Percentiles rank a stretch among this genome's conserved stretches.
Evolutionary conservation across 768 basidiomycete genomes (phyloP).

Genomic region (Podaxis sp.): DNA sequence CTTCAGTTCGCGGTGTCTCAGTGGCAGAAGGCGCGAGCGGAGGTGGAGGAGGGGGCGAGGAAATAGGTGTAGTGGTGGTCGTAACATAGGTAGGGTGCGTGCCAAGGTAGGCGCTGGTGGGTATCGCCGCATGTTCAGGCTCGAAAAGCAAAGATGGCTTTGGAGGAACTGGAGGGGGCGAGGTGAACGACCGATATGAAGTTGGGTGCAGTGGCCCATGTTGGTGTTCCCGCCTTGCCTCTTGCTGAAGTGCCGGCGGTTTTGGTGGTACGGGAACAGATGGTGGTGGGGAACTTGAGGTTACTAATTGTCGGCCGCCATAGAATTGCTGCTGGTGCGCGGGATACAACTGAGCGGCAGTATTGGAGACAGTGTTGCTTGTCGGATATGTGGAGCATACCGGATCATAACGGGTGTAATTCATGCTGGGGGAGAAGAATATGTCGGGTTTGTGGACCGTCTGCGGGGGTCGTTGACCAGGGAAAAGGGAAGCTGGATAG

Average conservation of each 20-base stretch:
- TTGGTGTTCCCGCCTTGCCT: neutral
- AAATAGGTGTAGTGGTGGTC: conserved; percentile 6
- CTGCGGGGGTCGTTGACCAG: conserved; percentile 23
- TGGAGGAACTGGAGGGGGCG: conserved; percentile 18
- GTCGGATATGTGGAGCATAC: conserved; percentile 10
- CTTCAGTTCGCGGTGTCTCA: neutral
- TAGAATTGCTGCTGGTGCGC: conserved; percentile 27
- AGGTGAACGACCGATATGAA: conserved; percentile 5
- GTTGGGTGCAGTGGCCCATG: conserved; percentile 3
- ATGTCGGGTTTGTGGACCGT: conserved; percentile 28
- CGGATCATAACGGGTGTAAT: neutral
- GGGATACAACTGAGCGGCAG: conserved; percentile 28
- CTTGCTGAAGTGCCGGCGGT: conserved; percentile 10
- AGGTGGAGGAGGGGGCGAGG: conserved; percentile 15
- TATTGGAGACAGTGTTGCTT: conserved; percentile 11
- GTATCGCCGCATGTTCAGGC: conserved; percentile 3
- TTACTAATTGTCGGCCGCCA: conserved; percentile 20
- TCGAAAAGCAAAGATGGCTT: conserved; percentile 10
- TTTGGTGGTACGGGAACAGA: conserved; percentile 1
- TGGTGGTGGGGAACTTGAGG: conserved; percentile 15
- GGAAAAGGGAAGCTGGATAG: conserved; percentile 22
- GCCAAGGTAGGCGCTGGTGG: conserved; percentile 10
- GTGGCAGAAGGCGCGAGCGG: conserved; percentile 5
- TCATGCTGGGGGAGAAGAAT: conserved; percentile 18
- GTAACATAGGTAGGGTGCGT: conserved; percentile 9